Evolutionary conservation across 345 rosid genomes (phyloP), one percentile per base, ranked within the genome.

Genomic region (Brassica carinata): DNA sequence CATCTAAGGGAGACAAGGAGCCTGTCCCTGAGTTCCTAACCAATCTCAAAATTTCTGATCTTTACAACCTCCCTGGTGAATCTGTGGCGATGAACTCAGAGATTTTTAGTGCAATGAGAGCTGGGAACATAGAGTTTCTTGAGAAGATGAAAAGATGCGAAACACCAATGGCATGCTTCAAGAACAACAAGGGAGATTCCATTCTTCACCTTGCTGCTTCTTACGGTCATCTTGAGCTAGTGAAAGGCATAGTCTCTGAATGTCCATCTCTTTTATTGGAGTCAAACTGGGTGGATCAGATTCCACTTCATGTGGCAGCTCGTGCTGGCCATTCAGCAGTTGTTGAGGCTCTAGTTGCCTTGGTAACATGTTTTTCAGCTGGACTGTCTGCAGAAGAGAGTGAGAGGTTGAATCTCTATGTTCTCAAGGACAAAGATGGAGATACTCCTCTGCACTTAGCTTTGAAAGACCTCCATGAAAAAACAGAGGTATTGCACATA

Each of bases 401-500:
- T 2, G 31, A 59, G 31, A 23, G 31, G 3, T 27, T 59, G 30
- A 23, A 59, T 23, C 7, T 59, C 2, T 59, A 59, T 59, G n/a
- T 59, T 23, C n/a, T 59, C 13, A 59, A 23, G 64, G 64, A 59
- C 29, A 23, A 1, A 59, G 14, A 23, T 59, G 64, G 64, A 9
- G 43, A 81, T 33, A 81, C 88, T 2, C 36, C 88, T 34, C 58
- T 81, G 36, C 75, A 83, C 13, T 26, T 38, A n/a, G 86, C 85
- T 0, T 45, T 63, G 67, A 69, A 59, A 7, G 69, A n/a, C 1
- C n/a, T 0, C 5, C 2, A 68, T 30, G 7, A 43, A 43, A 43
- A 43, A 43, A 10, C 51, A 43, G 51, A 43, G 51, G 51, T 43
- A 43, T 40, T 36, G 40, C 26, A 23, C 26, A 23, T 23, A 23